phyloP scores from a whole-genome alignment of 495 filamentous ascomycete species.

The Aspergillus olivimuriae region DNA sequence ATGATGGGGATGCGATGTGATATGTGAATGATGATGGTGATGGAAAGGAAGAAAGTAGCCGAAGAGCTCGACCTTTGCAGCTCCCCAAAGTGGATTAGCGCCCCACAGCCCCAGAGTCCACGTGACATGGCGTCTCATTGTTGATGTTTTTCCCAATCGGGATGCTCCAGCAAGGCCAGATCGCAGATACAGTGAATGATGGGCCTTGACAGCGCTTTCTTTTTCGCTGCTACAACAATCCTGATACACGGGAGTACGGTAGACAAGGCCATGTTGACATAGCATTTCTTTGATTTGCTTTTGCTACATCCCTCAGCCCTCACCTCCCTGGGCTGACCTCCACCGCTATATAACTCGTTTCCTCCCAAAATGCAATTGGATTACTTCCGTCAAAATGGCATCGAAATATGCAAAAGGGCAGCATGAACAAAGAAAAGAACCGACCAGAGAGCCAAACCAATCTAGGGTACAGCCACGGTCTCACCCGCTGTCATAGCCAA shows the following conservation, averaged over 20 bases:
- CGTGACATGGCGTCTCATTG: constrained; percentile 5
- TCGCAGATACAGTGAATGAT: too few relatives aligned
- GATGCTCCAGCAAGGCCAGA: too few relatives aligned
- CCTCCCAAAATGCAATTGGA: constrained; percentile 10
- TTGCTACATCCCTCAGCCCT: constrained; percentile 9
- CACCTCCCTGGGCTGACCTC: background rate
- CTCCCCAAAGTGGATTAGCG: constrained; percentile 15
- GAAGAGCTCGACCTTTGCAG: background rate
- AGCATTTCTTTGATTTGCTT: constrained; percentile 9
- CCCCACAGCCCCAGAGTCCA: background rate
- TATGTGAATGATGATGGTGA: constrained; percentile 1
- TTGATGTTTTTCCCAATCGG: constrained; percentile 16
- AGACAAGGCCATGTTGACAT: too few relatives aligned
- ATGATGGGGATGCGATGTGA: constrained; percentile 9
- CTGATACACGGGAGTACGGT: too few relatives aligned
- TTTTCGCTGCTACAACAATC: too few relatives aligned
- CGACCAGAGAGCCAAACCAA: constrained; percentile 17
- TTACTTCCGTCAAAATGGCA: constrained; percentile 19
- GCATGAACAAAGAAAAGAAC: constrained; percentile 14
- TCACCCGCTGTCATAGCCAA: constrained; percentile 5
- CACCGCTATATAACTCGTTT: too few relatives aligned
- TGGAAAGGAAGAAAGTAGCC: background rate
- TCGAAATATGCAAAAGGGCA: constrained; percentile 20
- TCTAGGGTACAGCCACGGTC: constrained; percentile 15
- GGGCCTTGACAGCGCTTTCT: too few relatives aligned